Evolutionary conservation across 2,329 filamentous ascomycete species (phyloP).

Genomic region (Hypoxylon sp.): DNA sequence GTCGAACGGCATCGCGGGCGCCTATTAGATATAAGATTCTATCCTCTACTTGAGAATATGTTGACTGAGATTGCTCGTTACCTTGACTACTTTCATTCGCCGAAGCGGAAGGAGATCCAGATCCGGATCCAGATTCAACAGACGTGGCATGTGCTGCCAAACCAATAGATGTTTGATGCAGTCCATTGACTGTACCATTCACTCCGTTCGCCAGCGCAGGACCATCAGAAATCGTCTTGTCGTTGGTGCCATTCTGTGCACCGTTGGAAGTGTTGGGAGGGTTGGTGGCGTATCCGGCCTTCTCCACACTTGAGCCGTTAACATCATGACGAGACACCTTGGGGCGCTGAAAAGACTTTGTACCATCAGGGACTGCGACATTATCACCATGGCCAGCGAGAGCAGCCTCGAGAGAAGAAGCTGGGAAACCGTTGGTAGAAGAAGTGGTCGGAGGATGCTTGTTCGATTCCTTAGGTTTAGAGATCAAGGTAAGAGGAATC

Average conservation of each 20-base stretch:
- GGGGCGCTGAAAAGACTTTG: conserved; percentile 38
- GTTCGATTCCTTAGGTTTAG: conserved; percentile 44
- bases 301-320: conserved; percentile 50
- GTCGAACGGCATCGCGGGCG: conserved; percentile 34
- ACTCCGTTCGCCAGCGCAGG: conserved; percentile 15
- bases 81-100: conserved; percentile 40
- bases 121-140: conserved; percentile 18
- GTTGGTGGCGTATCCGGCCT: conserved; percentile 41
- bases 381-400: conserved; percentile 50
- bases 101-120: conserved; percentile 18
- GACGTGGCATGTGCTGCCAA: conserved; percentile 30
- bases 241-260: conserved; percentile 25
- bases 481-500: conserved; percentile 53
- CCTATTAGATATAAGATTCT: conserved; percentile 47
- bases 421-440: conserved; percentile 48
- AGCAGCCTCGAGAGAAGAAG: conserved; percentile 54
- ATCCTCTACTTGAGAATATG: conserved; percentile 20
- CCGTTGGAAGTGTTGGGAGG: conserved; percentile 27
- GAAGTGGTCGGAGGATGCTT: conserved; percentile 35
- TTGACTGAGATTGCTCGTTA: conserved; percentile 38
- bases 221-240: conserved; percentile 10
- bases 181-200: conserved; percentile 21
- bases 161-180: conserved; percentile 20
- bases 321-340: conserved; percentile 46
- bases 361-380: conserved; percentile 31